Base-by-base conservation (phyloP, 805 yeast species). In the Candida loeiensis region DNA sequence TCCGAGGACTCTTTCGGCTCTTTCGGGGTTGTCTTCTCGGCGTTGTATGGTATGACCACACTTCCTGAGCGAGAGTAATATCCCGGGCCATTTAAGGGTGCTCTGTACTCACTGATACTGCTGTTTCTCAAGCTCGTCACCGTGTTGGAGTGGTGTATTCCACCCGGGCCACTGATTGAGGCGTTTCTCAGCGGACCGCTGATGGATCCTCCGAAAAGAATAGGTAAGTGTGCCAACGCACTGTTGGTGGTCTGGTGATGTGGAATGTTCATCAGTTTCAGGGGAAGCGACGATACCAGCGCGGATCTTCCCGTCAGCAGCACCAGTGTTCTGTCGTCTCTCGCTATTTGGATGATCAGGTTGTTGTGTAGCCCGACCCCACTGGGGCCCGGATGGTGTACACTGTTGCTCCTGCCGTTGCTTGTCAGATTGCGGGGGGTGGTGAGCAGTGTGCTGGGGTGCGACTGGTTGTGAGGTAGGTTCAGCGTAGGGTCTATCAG, bases 401-500 rank as follows among this genome's bases (percentile, higher is more conserved):
- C 45, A n/a, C 24, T 19, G 27, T 36, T 40, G 20, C 18, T 22
- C 13, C 28, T 16, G 28, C 35, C 36, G 18, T 30, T 27, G 16
- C 43, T 33, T 2, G 61, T 50, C 11, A 64, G 58, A 43, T 58
- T 59, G 34, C 67, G 44, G 5, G 67, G 66, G 6, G 63, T 55
- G n/a, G 54, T 48, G 4, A 51, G 43, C 38, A 28, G 35, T 13
- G 65, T 58, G 32, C 59, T 59, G 13, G 65, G 59, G 36, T 61
- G 61, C 4, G 64, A 56, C 48, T 58, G 62, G 51, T 66, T 63
- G 44, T 68, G 73, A 4, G 74, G 74, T 46, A 68, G 50, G 51
- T 68, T 68, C 71, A 66, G 67, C 12, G 73, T 67, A 3, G 73
- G 74, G 46, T 69, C 74, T 9, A 67, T 63, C 25, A 64, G 56